A percentile compares a stretch with the other conserved stretches of the same genome.
phyloP scores from a whole-genome alignment of 192 early-diverging fungal species.

The Coemansia sp. region DNA sequence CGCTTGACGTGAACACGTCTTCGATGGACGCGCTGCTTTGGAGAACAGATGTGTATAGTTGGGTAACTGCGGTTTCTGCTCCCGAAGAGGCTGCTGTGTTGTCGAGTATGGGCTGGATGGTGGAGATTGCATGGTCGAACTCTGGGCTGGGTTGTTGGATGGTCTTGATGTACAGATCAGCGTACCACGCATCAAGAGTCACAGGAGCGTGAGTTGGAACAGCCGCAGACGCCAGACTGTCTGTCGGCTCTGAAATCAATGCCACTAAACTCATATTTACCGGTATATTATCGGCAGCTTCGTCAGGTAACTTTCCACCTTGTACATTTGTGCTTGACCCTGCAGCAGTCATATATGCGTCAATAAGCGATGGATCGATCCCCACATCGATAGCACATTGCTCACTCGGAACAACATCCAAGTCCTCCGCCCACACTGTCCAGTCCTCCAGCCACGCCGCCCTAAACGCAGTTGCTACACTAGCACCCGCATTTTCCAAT shows the following conservation, averaged over 20 bases:
- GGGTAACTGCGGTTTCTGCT: neutral
- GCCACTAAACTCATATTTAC: neutral
- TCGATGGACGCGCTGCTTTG: conserved; percentile 20
- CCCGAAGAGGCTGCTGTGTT: neutral
- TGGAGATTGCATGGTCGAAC: conserved; percentile 4
- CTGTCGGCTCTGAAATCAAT: neutral
- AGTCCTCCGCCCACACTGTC: neutral
- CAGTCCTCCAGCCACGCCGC: conserved; percentile 40
- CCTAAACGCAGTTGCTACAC: neutral
- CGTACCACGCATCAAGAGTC: conserved; percentile 34
- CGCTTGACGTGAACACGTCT: conserved; percentile 18
- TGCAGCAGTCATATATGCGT: neutral
- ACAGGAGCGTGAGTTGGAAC: neutral
- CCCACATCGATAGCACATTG: conserved; percentile 18
- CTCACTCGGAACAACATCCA: conserved; percentile 12
- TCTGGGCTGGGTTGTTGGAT: conserved; percentile 3
- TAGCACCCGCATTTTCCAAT: neutral
- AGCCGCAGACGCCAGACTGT: neutral
- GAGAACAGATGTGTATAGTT: conserved; percentile 3
- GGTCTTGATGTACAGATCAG: conserved; percentile 22
- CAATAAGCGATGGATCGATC: conserved; percentile 16
- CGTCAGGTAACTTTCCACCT: neutral
- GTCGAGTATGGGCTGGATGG: conserved; percentile 4
- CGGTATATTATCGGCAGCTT: neutral
- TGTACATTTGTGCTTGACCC: neutral